phyloP scores from a whole-genome alignment of 345 rosid species.

The Passiflora organensis region DNA sequence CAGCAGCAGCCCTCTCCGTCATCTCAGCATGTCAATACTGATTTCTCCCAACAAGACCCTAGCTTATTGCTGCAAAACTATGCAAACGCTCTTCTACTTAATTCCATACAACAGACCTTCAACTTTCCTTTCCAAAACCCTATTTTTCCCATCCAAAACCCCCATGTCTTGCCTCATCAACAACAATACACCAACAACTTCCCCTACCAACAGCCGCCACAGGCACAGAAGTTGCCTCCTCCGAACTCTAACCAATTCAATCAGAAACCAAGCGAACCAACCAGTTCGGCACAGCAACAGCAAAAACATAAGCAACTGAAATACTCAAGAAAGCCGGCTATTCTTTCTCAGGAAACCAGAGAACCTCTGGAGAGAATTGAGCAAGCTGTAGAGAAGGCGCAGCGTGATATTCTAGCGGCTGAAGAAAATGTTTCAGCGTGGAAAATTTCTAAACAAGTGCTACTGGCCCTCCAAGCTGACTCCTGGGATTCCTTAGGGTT shows the following conservation, averaged over 20 bases:
- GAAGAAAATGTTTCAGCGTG: slow-evolving; percentile 58
- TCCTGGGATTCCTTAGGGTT: slow-evolving; percentile 74
- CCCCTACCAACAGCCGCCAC: slow-evolving; percentile 11
- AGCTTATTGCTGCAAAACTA: slow-evolving; percentile 24
- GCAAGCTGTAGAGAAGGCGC: slow-evolving; percentile 38
- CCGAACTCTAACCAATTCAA: neutral
- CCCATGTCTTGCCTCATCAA: slow-evolving; percentile 13
- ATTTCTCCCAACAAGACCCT: slow-evolving; percentile 28
- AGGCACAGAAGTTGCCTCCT: neutral
- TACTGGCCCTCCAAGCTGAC: slow-evolving; percentile 41
- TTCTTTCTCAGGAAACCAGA: neutral
- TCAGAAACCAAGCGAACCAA: neutral
- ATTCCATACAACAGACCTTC: slow-evolving; percentile 25
- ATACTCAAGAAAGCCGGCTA: neutral
- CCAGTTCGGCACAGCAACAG: neutral
- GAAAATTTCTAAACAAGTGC: slow-evolving; percentile 48
- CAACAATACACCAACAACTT: slow-evolving; percentile 22
- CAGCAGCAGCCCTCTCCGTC: slow-evolving; percentile 8
- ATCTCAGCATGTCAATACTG: slow-evolving; percentile 6
- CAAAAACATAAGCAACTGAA: neutral
- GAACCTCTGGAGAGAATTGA: slow-evolving; percentile 32
- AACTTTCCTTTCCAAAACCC: slow-evolving; percentile 29
- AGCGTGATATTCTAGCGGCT: slow-evolving; percentile 36
- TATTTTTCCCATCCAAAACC: slow-evolving; percentile 11
- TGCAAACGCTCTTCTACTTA: slow-evolving; percentile 24